These are phyloP conservation scores for Narthecium ossifragum DNA, from an alignment of 106 monocot genomes.

Conservation along the genomic window DNA sequence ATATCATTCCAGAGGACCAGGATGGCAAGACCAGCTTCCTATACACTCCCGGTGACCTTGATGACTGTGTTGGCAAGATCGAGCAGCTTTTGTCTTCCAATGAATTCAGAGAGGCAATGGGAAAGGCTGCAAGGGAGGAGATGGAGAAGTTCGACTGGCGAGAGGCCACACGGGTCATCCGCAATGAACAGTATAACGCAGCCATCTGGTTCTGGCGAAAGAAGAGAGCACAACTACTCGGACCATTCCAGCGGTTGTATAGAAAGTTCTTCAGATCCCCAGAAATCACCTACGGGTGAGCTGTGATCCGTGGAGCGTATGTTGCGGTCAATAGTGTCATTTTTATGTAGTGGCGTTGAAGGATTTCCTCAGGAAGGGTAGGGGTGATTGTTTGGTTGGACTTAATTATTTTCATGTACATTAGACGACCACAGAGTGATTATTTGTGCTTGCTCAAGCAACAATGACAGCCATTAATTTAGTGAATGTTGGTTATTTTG, in stretches of 20 bases:
- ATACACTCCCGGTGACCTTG: conserved; percentile 67
- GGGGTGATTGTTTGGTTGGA: no score
- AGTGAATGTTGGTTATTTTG: no score
- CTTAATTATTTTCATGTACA: no score
- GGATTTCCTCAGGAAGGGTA: not conserved
- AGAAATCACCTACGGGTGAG: conserved; percentile 13
- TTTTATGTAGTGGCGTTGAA: not conserved
- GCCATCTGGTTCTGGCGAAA: conserved; percentile 84
- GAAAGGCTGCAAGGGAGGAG: conserved; percentile 61
- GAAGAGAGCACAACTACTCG: conserved; percentile 49
- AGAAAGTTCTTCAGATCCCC: conserved; percentile 27
- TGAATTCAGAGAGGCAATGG: conserved; percentile 58
- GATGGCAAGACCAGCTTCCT: conserved; percentile 83
- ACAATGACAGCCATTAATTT: no score
- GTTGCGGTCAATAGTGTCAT: not conserved
- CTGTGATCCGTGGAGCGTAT: not conserved
- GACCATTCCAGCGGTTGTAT: conserved; percentile 57
- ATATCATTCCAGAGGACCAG: conserved; percentile 75
- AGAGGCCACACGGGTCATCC: conserved; percentile 65
- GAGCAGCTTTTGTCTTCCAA: conserved; percentile 25
- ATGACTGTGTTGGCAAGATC: conserved; percentile 76
- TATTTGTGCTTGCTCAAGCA: no score
- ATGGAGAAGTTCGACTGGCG: conserved; percentile 93
- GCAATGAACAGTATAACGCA: conserved; percentile 74
- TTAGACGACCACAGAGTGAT: no score